Conservation (phyloP, 23 red algal genomes). For the Pyropia yezoensis region DNA sequence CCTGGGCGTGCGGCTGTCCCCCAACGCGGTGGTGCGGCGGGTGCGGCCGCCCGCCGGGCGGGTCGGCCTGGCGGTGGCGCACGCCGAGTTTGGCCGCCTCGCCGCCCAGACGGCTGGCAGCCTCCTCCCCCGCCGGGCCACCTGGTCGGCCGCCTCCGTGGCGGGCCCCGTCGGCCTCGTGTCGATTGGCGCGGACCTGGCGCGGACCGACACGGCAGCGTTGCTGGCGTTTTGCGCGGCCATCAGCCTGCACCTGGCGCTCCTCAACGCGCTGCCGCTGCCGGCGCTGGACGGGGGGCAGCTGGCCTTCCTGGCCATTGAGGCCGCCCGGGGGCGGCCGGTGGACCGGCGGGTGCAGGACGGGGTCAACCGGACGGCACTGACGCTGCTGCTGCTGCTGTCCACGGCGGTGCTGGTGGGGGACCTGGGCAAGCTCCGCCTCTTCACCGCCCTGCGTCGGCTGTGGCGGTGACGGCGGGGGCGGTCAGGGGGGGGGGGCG, state of each 20-base stretch:
- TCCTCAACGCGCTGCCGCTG: constrained; percentile 92
- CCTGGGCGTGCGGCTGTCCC: constrained; percentile 70
- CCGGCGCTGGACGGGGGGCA: constrained; percentile 96
- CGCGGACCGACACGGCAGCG: constrained; percentile 60
- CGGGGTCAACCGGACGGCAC: constrained; percentile 82
- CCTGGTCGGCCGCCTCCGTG: constrained; percentile 20
- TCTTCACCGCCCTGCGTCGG: constrained; percentile 15
- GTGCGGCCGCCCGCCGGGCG: constrained; percentile 3
- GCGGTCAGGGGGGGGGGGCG: no score
- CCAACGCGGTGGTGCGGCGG: constrained; percentile 31
- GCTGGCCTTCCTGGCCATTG: constrained; percentile 72
- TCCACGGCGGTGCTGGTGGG: constrained; percentile 63
- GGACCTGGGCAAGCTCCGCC: constrained; percentile 64
- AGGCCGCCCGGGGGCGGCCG: constrained; percentile 52
- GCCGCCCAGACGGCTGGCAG: constrained; percentile 31
- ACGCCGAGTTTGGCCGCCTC: constrained; percentile 51
- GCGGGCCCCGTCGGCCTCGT: constrained; percentile 88
- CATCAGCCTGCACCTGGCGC: constrained; percentile 80
- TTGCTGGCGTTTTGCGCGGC: constrained; percentile 76
- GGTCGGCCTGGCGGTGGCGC: constrained; percentile 11
- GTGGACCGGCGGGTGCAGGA: constrained; percentile 51
- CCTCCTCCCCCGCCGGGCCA: constrained; percentile 34
- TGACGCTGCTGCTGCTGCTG: constrained; percentile 67
- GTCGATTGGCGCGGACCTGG: constrained; percentile 87
- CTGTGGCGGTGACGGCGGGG: constrained; percentile 18